Conservation (phyloP, 495 filamentous ascomycete genomes). For the Penicillium manginii region DNA sequence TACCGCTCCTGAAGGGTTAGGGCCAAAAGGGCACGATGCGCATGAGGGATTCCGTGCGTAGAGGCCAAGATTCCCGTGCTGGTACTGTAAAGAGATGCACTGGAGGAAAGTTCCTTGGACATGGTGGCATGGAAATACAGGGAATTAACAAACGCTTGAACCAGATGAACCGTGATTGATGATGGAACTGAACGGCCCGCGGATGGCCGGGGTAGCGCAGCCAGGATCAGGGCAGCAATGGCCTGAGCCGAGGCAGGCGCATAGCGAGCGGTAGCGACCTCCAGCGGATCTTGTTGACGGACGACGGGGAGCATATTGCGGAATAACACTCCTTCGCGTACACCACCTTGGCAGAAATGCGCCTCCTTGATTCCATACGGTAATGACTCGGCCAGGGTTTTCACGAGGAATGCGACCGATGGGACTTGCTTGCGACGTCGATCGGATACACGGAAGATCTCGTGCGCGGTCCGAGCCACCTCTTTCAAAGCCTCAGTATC, state of each 20-base stretch:
- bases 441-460: conserved; percentile 82
- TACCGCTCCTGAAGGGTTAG: conserved; percentile 78
- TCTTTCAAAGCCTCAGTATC: conserved; percentile 61
- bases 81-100: conserved; percentile 72
- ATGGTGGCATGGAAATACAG: conserved; percentile 54
- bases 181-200: conserved; percentile 28
- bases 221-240: conserved; percentile 46
- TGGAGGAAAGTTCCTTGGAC: conserved; percentile 58
- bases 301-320: conserved; percentile 60
- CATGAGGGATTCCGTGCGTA: conserved; percentile 73
- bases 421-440: conserved; percentile 80
- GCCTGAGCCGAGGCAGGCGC: conserved; percentile 45
- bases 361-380: conserved; percentile 69
- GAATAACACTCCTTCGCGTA: conserved; percentile 81
- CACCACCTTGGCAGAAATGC: conserved; percentile 83
- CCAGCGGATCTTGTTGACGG: conserved; percentile 66
- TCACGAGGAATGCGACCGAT: conserved; percentile 78
- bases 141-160: conserved; percentile 57
- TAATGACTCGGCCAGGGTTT: conserved; percentile 68
- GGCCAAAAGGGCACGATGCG: conserved; percentile 69
- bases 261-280: conserved; percentile 58
- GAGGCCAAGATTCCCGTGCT: conserved; percentile 67
- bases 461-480: conserved; percentile 45
- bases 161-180: conserved; percentile 45
- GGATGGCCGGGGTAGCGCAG: conserved; percentile 44